Evolutionary conservation across 2,329 filamentous ascomycete species (phyloP), one percentile per base, ranked within the genome.

Genomic region (Parastagonospora avenae): DNA sequence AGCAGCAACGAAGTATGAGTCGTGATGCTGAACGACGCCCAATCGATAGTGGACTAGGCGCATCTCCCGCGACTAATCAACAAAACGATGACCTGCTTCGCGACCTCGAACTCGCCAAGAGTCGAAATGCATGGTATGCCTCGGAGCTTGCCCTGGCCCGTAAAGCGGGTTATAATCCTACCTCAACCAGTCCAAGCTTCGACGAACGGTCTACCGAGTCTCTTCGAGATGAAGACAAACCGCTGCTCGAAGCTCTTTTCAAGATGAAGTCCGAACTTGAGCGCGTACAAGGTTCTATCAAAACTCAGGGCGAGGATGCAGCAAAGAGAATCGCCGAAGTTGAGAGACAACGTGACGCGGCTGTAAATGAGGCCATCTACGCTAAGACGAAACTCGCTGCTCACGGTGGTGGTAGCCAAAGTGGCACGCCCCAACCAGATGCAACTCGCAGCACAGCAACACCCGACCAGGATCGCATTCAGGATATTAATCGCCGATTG

Each of bases 301-400:
- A 97, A 62, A 86, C 91, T 61, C 94, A 97, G 76, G 90, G 92
- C 10, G 81, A 91, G 7, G 79, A 91, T 48, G 92, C 94, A 8
- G 91, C 92, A 0, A 92, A 89, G 72, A 86, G 93, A 55, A 92
- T 99, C 55, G 92, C 93, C 1, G 92, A 97, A 70, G 89, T 95
- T 1, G 94, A 99, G 71, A 92, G 90, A 70, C 94, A 99, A 77
- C 85, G 95, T 43, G 94, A 99, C 74, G 87, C 89, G 35, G 94
- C 94, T n/a, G 87, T 99, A 46, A 90, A 88, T 63, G 95, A 99
- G 76, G 94, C 94, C 1, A 89, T 94, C 0, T 97, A 97, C 74
- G 91, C 92, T 30, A 96, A 95, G 70, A 92, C 95, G 2, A 97
- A 91, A 70, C 79, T 97, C 44, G 92, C 92, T 28, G 92, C 92